Evolutionary conservation across 805 yeast species (phyloP).

Genomic region (Lachancea waltii): DNA sequence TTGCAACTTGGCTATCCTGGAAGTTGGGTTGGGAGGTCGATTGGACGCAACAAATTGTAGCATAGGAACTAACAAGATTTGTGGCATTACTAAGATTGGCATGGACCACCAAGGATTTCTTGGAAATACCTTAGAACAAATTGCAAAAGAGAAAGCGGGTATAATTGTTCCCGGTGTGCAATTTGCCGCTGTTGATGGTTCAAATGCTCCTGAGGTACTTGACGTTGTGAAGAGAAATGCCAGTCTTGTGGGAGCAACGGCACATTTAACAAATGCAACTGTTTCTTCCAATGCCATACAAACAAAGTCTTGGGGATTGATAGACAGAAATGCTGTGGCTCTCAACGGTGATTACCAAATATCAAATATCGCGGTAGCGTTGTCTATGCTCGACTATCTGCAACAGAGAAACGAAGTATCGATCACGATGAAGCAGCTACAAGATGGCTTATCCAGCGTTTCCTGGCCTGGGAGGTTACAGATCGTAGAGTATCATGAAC

Average conservation of each 20-base stretch:
- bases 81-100: constrained; percentile 81
- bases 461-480: constrained; percentile 90
- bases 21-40: constrained; percentile 91
- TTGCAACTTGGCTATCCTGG: constrained; percentile 76
- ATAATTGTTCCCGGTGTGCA: constrained; percentile 52
- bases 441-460: constrained; percentile 48
- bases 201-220: constrained; percentile 50
- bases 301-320: constrained; percentile 29
- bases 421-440: constrained; percentile 35
- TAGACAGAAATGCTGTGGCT: constrained; percentile 40
- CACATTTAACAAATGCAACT: constrained; percentile 21
- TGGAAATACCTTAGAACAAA: constrained; percentile 58
- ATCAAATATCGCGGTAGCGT: constrained; percentile 62
- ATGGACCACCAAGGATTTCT: constrained; percentile 76
- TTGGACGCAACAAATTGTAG: constrained; percentile 84
- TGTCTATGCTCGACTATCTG: constrained; percentile 43
- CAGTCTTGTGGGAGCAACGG: constrained; percentile 21
- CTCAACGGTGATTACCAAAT: constrained; percentile 68
- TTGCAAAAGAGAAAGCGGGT: constrained; percentile 82
- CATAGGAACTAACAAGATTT: constrained; percentile 41
- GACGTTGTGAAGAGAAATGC: constrained; percentile 40
- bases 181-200: constrained; percentile 60
- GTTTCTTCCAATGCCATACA: constrained; percentile 11
- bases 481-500: constrained; percentile 29
- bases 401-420: constrained; percentile 19